Evolutionary conservation across 768 basidiomycete genomes (phyloP).

Genomic region (Termitomyces sp.): DNA sequence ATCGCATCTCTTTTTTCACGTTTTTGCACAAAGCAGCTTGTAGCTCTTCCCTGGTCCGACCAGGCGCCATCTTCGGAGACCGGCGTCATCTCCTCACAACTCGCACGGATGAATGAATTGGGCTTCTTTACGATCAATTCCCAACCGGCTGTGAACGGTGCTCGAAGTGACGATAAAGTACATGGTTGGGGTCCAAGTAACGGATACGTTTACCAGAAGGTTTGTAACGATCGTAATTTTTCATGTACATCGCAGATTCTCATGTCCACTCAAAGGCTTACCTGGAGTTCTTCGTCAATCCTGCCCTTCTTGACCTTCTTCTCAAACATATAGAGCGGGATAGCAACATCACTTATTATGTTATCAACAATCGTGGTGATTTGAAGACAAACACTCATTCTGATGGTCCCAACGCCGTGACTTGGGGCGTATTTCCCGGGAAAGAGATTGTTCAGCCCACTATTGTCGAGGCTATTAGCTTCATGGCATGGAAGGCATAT

Average conservation of each 20-base stretch:
- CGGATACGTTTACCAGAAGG: slow-evolving; percentile 96
- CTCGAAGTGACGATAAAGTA: slow-evolving; percentile 72
- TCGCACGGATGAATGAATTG: slow-evolving; percentile 81
- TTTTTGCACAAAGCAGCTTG: slow-evolving; percentile 73
- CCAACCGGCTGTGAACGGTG: slow-evolving; percentile 93
- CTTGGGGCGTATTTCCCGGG: slow-evolving; percentile 97
- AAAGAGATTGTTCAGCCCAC: slow-evolving; percentile 97
- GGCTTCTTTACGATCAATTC: slow-evolving; percentile 98
- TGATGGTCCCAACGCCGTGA: slow-evolving; percentile 97
- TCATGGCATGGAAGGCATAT: slow-evolving; percentile 95
- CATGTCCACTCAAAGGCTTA: slow-evolving; percentile 59
- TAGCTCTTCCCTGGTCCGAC: slow-evolving; percentile 94
- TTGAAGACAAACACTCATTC: slow-evolving; percentile 91
- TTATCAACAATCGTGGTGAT: slow-evolving; percentile 94
- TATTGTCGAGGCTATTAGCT: slow-evolving; percentile 94
- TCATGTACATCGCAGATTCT: slow-evolving; percentile 1
- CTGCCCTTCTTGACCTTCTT: slow-evolving; percentile 65
- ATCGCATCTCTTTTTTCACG: slow-evolving; percentile 70
- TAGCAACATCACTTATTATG: slow-evolving; percentile 90
- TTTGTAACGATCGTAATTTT: slow-evolving; percentile 17
- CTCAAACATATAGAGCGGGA: slow-evolving; percentile 83
- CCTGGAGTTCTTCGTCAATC: slow-evolving; percentile 90
- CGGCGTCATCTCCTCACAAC: slow-evolving; percentile 65
- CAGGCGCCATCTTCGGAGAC: slow-evolving; percentile 84
- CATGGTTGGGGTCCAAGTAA: slow-evolving; percentile 95